phyloP scores from a whole-genome alignment of 1,139 yeast species.

The Saccharomyces pastorianus region DNA sequence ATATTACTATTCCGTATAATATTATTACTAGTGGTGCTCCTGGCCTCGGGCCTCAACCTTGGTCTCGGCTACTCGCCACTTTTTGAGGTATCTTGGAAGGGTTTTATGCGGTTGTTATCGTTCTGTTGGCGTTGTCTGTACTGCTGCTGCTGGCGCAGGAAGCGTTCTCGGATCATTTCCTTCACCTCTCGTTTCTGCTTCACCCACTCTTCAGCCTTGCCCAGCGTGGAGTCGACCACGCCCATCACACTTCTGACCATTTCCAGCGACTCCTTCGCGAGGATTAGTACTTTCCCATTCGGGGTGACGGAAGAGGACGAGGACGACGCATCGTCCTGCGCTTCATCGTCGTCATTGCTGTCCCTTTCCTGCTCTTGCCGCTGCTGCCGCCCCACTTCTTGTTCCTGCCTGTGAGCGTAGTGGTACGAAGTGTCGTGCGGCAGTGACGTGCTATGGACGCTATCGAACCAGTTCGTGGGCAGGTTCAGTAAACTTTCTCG shows the following conservation, averaged over 20 bases:
- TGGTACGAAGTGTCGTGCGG: background rate
- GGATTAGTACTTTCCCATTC: constrained; percentile 60
- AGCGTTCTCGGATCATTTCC: constrained; percentile 25
- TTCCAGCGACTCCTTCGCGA: constrained; percentile 84
- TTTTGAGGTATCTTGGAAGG: background rate
- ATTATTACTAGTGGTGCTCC: background rate
- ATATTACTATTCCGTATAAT: background rate
- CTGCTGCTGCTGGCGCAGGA: constrained; percentile 16
- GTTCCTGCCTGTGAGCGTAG: constrained; percentile 6
- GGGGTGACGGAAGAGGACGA: constrained; percentile 33
- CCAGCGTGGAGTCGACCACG: constrained; percentile 77
- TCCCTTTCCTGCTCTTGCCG: background rate
- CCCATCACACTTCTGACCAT: constrained; percentile 77
- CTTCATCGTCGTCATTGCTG: background rate
- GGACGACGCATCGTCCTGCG: background rate
- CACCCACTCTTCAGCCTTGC: constrained; percentile 79
- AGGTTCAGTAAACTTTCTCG: constrained; percentile 68
- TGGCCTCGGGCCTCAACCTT: background rate
- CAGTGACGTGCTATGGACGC: constrained; percentile 24
- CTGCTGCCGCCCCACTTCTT: background rate
- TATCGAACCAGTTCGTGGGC: constrained; percentile 57
- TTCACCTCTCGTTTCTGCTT: constrained; percentile 38
- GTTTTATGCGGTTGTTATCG: background rate
- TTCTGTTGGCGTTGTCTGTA: background rate
- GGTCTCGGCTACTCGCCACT: background rate